Evolutionary conservation across 2,329 filamentous ascomycete genomes (phyloP), one percentile per base, ranked within the genome.

Genomic region (Gliomastix tumulicola): DNA sequence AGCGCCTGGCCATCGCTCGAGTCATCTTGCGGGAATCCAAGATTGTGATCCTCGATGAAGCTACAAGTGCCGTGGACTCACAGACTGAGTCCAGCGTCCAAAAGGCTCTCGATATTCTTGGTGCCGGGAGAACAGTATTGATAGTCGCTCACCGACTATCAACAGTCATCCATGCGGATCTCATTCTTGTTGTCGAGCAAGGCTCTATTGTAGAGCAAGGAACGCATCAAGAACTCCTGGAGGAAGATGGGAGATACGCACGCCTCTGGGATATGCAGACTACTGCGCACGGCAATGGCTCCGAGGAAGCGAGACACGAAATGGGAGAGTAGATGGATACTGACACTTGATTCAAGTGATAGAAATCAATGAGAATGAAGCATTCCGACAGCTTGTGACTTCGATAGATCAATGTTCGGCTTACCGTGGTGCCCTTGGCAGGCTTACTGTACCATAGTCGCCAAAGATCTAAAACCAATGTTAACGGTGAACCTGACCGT

Each of bases 141-240:
- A 53, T 69, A 0, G 63, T 74, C 44, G 69, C 71, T 18, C 70
- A 69, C 44, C 48, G 65, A 32, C 46, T 63, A 3, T 58, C 53
- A 4, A 60, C 57, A 0, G 51, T 61, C 22, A 68, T 72, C 16
- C 62, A 13, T 3, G 66, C 73, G 1, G 70, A 79, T 41, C 56
- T 60, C 35, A 75, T 78, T 28, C 38, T 76, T 31, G 72, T 76
- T 5, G 54, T 78, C 19, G 60, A 71, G 37, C 57, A 67, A 28
- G 75, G 75, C 6, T 53, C 56, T 23, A 60, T 77, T 18, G 56
- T 69, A 17, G 71, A 78, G 48, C 57, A 60, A 21, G 74, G 75
- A 6, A 65, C 61, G 15, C 74, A 77, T 44, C 44, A 57, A 1
- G 60, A 69, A 21, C 50, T 79, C 30, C 47, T 77, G 19, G 48